Percentiles rank a stretch among this genome's conserved stretches.
Conservation (phyloP, 2,329 filamentous ascomycete species). For the Cladorrhinum sp. region DNA sequence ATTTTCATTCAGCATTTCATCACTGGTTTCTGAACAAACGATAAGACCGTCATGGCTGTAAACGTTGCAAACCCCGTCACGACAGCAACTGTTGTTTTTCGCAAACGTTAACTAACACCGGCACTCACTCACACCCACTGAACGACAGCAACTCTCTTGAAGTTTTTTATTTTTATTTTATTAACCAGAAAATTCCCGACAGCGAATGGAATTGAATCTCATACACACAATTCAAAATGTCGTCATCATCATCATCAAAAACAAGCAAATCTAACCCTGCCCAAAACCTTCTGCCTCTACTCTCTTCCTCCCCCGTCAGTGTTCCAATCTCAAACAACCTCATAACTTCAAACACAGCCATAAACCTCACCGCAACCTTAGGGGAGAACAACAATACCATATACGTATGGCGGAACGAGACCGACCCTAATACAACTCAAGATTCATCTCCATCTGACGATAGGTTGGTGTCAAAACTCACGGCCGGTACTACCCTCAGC, state of each 20-base stretch:
- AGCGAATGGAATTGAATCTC: too few species aligned
- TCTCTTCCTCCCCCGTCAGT: conserved; percentile 58
- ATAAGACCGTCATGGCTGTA: neutral
- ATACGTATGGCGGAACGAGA: conserved; percentile 74
- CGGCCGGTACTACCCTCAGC: conserved; percentile 20
- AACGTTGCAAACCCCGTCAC: neutral
- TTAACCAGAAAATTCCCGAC: too few species aligned
- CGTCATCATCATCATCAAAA: neutral
- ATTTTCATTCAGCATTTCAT: neutral
- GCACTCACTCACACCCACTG: neutral
- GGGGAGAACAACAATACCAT: conserved; percentile 62
- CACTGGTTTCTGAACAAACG: neutral
- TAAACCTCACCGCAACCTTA: conserved; percentile 78
- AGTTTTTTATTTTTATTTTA: neutral
- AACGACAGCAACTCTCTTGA: too few species aligned
- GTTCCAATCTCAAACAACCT: conserved; percentile 54
- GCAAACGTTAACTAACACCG: neutral
- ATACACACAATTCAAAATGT: neutral
- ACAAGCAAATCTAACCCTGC: neutral
- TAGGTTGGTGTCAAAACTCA: neutral
- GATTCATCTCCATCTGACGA: neutral
- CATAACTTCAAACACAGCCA: conserved; percentile 75
- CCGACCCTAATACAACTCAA: conserved; percentile 39
- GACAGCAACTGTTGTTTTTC: neutral
- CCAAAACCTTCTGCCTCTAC: conserved; percentile 30